Conservation (phyloP, 2,329 filamentous ascomycete species). For the Colletotrichum sidae region DNA sequence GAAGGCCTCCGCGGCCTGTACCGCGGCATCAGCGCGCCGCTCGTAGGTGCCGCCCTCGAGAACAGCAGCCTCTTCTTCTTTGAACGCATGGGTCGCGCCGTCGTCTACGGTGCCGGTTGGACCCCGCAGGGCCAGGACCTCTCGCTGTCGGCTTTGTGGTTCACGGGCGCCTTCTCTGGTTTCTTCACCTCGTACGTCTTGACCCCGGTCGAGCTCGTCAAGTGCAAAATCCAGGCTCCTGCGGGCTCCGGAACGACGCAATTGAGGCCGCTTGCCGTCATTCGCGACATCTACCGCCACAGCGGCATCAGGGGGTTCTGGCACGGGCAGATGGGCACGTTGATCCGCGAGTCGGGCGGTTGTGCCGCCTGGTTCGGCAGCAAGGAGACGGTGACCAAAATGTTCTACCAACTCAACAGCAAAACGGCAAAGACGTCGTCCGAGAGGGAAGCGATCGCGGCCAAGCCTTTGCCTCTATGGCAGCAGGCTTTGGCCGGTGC, state of each 20-base stretch:
- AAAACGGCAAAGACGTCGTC: constrained; percentile 51
- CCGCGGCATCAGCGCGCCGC: constrained; percentile 90
- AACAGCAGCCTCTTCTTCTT: constrained; percentile 94
- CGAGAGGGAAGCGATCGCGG: constrained; percentile 54
- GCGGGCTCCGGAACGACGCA: constrained; percentile 57
- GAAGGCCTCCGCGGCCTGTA: constrained; percentile 89
- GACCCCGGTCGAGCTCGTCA: constrained; percentile 95
- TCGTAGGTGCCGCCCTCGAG: constrained; percentile 91
- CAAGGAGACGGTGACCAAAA: constrained; percentile 81
- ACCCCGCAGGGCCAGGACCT: constrained; percentile 68
- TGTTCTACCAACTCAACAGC: constrained; percentile 73
- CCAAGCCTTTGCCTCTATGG: constrained; percentile 77
- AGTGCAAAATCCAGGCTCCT: constrained; percentile 96
- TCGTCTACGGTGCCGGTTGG: constrained; percentile 66
- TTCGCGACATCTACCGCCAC: constrained; percentile 82
- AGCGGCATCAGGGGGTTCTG: constrained; percentile 91
- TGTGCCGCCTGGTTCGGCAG: constrained; percentile 95
- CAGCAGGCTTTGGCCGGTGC: constrained; percentile 91
- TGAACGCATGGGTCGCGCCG: constrained; percentile 79
- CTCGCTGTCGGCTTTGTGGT: constrained; percentile 79
- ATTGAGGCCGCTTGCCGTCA: constrained; percentile 76
- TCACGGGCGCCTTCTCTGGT: constrained; percentile 87
- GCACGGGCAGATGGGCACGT: constrained; percentile 92
- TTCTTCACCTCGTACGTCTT: constrained; percentile 90
- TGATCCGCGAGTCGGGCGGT: constrained; percentile 94